Conservation (phyloP, 78 protist genomes). For the Isochrysis galbana region DNA sequence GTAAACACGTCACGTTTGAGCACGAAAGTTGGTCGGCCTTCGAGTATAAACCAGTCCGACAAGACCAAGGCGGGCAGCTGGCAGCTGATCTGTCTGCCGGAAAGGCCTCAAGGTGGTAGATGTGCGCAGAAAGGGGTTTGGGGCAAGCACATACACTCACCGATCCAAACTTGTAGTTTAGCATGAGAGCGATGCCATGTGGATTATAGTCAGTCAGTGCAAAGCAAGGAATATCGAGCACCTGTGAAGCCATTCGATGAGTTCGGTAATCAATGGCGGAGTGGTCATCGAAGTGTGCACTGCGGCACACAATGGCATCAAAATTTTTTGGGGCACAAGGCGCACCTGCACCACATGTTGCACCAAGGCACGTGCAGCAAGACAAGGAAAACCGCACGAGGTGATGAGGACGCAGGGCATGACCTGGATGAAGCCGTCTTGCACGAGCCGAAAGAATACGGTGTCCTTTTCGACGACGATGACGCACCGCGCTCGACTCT, state of each 20-base stretch:
- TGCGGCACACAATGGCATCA: no score
- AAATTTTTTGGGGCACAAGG: no score
- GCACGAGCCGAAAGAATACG: conserved; percentile 5
- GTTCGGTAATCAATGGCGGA: no score
- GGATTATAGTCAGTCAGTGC: conserved; percentile 46
- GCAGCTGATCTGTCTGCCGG: no score
- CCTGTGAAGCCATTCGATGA: no score
- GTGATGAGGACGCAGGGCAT: conserved; percentile 41
- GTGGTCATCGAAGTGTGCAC: no score
- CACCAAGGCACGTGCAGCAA: background rate
- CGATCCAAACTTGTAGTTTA: conserved; percentile 30
- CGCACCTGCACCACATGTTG: background rate
- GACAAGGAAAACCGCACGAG: conserved; percentile 34
- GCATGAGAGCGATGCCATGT: conserved; percentile 15
- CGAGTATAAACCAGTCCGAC: no score
- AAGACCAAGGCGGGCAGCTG: no score
- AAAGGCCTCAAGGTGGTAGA: no score
- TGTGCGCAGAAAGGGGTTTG: no score
- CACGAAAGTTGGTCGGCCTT: no score
- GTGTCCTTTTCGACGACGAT: conserved; percentile 49
- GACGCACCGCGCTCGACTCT: conserved; percentile 16
- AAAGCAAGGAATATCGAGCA: background rate
- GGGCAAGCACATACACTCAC: background rate
- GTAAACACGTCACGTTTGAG: no score
- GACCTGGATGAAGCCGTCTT: background rate